Evolutionary conservation across 2,329 filamentous ascomycete species (phyloP), one percentile per base, ranked within the genome.

Genomic region (Aureobasidium sp.): DNA sequence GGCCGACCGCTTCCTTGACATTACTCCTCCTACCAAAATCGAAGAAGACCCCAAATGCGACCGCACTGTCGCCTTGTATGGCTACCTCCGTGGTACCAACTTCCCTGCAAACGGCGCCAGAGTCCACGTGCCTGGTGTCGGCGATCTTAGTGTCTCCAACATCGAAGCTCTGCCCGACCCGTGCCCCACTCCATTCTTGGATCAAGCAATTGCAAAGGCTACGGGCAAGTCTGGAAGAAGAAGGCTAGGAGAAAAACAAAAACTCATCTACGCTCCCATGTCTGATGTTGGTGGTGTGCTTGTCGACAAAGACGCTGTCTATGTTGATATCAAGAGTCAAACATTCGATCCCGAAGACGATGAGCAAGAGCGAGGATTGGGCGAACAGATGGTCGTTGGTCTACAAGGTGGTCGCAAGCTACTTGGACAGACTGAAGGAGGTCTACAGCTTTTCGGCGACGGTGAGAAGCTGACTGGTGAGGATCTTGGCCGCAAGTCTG

Each of bases 261-360:
- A 97, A 77, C 85, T 95, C 68, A 78, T 99, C 5, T 95, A 97
- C 74, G 95, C 94, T 3, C 95, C 94, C 37, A 97, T 99, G 93
- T 96, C 92, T 30, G 94, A 99, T 75, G 91, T 96, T 37, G 95
- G 92, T 66, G 94, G 94, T 69, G 84, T 99, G 13, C 86, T 97
- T 71, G 93, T 99, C 57, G 94, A 99, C 67, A 96, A 96, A 64
- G 94, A 99, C 75, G 92, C 93, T 8, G 92, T 99, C 41, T 99
- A 96, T 78, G 97, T 88, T 65, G 84, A 88, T 69, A 76, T 88
- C 47, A 88, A 86, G 71, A 85, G 83, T 15, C 79, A 81, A 32
- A 95, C 84, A 4, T 97, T 99, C 66, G 78, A 86, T 64, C 86
- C 90, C 11, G 82, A 76, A 1, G 82, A 82, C 5, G 79, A 80